phyloP scores from a whole-genome alignment of 2,329 filamentous ascomycete genomes.

The Biscogniauxia mediterranea region DNA sequence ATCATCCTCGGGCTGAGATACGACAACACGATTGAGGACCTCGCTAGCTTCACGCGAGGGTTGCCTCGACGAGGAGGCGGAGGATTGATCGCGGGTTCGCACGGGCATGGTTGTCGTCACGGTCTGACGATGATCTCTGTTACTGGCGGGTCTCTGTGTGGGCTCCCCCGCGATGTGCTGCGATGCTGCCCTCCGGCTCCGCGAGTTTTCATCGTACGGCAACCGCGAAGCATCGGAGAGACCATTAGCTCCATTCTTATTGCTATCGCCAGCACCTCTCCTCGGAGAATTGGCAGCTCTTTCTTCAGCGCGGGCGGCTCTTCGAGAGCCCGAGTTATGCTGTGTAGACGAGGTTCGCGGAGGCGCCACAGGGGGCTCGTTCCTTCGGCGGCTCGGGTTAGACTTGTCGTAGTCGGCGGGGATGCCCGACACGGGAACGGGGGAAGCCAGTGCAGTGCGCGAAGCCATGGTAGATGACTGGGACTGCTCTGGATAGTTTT shows the following conservation, averaged over 20 bases:
- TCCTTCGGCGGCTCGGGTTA: constrained; percentile 52
- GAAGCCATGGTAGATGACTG: constrained; percentile 46
- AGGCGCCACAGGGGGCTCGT: constrained; percentile 70
- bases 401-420: constrained; percentile 43
- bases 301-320: constrained; percentile 45
- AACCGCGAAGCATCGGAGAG: constrained; percentile 29
- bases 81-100: constrained; percentile 40
- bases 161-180: constrained; percentile 40
- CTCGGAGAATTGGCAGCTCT: constrained; percentile 43
- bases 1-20: constrained; percentile 74
- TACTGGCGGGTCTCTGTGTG: constrained; percentile 37
- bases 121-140: constrained; percentile 39
- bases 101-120: constrained; percentile 42
- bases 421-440: constrained; percentile 39
- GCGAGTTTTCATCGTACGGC: constrained; percentile 38
- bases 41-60: constrained; percentile 75
- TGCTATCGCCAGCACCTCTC: constrained; percentile 37
- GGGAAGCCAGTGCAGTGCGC: constrained; percentile 44
- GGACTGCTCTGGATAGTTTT: constrained; percentile 38
- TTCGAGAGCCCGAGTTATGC: constrained; percentile 45
- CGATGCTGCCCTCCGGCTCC: constrained; percentile 36
- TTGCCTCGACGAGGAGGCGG: constrained; percentile 50
- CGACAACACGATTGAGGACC: constrained; percentile 72
- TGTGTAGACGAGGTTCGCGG: constrained; percentile 79
- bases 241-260: constrained; percentile 36